Evolutionary conservation across 495 filamentous ascomycete genomes (phyloP), one percentile per base, ranked within the genome.

Genomic region (Penicillium longicatenatum): DNA sequence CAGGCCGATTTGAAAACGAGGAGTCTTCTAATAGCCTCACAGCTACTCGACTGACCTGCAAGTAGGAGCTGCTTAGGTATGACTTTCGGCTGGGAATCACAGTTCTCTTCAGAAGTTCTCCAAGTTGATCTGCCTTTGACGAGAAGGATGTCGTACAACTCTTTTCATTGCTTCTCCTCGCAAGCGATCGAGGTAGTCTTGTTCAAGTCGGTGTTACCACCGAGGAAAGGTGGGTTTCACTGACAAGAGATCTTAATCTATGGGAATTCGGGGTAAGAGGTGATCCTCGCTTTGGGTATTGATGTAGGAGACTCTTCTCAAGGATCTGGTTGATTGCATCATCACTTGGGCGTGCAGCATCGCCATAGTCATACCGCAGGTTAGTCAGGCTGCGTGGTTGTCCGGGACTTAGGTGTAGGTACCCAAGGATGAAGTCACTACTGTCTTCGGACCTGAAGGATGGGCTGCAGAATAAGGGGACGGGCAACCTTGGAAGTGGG

Each of bases 201-300:
- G 37, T 60, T 42, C 17, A 55, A 33, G 39, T 19, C 16, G 60
- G 51, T 19, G 52, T 56, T n/a, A 31, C 57, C 50, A 52, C 61
- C 69, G 24, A 71, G 62, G 33, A 65, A 69, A 52, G 57, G 51
- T 12, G 66, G 66, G 62, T 62, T 30, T 59, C 57, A 16, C 47
- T 24, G 31, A 64, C 45, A 30, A 67, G 51, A 31, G 43, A 8
- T 53, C 52, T 39, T 64, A 49, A 22, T 67, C 50, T 47, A 71
- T 59, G 14, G 57, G 33, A 19, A 54, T 42, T 17, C 33, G 51
- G 30, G 66, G 58, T 22, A 71, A 19, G 43, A 50, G 31, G 16
- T n/a, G 20, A 31, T 52, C 7, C 7, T 54, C 45, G 29, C 41
- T 58, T 5, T 30, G 54, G n/a, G 46, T 12, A 55, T 11, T 35